Base-by-base conservation (phyloP, 2,329 filamentous ascomycete species). In the Cercospora zeina region DNA sequence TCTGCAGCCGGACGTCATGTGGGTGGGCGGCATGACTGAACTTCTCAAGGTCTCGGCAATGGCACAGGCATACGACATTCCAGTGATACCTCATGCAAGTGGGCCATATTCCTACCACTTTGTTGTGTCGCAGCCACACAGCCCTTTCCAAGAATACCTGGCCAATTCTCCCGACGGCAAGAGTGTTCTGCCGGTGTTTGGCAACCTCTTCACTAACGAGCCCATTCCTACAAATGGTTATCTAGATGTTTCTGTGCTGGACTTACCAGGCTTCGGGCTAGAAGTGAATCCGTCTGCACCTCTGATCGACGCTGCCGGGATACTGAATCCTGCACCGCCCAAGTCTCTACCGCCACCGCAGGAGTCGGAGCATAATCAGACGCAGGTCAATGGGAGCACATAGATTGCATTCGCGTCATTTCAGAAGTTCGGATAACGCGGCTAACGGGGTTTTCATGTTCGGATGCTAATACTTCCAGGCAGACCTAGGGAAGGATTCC, bases 51-150 rank as follows among this genome's bases (percentile, higher is more conserved):
- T 97, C 57, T 85, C 91, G 14, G 89, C 92, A 58, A 89, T 96
- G 85, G 93, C 93, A 3, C 86, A 92, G 4, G 93, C 93, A 21
- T 97, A 97, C 77, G 93, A 97, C 73, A 89, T 97, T 63, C 93
- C 93, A 11, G 92, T 97, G 14, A 91, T 97, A 13, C 93, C 93
- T n/a, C 93, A 97, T 74, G 93, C 93, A 49, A 95, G 89, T 65
- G 93, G 93, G 1, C 90, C 93, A 2, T 97, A 97, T 80, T 95
- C 90, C 72, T 97, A 97, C 78, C 93, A 97, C 78, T 97, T 96
- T 74, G 93, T 96, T 68, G 88, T 96, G 64, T 96, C 91, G 49
- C 93, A 97, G 77, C 86, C 90, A 66, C 96, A 96, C 79, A 90
- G 89, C 13, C 93, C 93, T 4, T 97, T 97, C 83, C 93, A 97